Evolutionary conservation across 1,139 yeast species (phyloP).

Genomic region (Suhomyces chickasaworum): DNA sequence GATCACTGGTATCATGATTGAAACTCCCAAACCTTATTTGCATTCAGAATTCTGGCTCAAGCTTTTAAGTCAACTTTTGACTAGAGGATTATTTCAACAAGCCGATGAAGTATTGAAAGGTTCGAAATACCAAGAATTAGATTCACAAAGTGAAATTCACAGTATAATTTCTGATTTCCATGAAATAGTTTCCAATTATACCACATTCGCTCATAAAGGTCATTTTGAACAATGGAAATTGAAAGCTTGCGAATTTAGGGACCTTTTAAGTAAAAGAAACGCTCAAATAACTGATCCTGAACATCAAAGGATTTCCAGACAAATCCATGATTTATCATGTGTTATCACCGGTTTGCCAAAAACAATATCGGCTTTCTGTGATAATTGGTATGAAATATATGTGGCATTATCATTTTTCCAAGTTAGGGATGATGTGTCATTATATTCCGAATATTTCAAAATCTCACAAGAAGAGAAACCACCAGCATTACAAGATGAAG

Average conservation of each 20-base stretch:
- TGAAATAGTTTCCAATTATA: slow-evolving; percentile 41
- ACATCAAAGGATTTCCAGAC: slow-evolving; percentile 34
- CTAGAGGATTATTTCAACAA: slow-evolving; percentile 64
- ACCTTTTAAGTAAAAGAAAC: slow-evolving; percentile 26
- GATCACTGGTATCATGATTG: slow-evolving; percentile 47
- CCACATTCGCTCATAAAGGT: slow-evolving; percentile 42
- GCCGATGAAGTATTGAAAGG: slow-evolving; percentile 51
- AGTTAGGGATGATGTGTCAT: slow-evolving; percentile 46
- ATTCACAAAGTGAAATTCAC: slow-evolving; percentile 24
- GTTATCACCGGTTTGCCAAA: slow-evolving; percentile 57
- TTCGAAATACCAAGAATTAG: slow-evolving; percentile 39
- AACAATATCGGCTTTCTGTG: slow-evolving; percentile 50
- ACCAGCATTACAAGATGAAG: slow-evolving; percentile 22
- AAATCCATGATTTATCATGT: slow-evolving; percentile 45
- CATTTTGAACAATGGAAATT: slow-evolving; percentile 55
- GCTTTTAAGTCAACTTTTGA: slow-evolving; percentile 54
- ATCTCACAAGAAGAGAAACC: slow-evolving; percentile 40
- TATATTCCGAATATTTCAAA: slow-evolving; percentile 38
- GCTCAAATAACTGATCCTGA: slow-evolving; percentile 23
- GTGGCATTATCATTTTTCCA: slow-evolving; percentile 63
- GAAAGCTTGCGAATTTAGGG: slow-evolving; percentile 53
- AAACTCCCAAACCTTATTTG: slow-evolving; percentile 48
- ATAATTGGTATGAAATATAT: slow-evolving; percentile 73
- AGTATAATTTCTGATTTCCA: slow-evolving; percentile 52
- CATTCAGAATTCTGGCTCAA: slow-evolving; percentile 67